Evolutionary conservation across 306 rosid species (phyloP).

Genomic region (Cucumis cinereus): DNA sequence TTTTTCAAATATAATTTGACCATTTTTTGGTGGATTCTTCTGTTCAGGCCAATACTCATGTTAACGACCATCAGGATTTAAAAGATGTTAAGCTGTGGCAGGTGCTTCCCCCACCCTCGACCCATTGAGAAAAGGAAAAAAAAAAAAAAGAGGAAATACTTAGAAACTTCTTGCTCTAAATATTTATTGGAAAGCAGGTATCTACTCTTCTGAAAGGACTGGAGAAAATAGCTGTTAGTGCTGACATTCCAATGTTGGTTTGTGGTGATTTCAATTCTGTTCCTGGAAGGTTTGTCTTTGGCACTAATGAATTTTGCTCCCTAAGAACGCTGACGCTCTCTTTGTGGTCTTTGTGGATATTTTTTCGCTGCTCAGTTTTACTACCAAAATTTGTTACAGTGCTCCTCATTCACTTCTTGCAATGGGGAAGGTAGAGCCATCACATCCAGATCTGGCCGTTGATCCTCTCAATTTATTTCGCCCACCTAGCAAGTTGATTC

Average conservation of each 20-base stretch:
- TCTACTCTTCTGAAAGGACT: conserved; percentile 93
- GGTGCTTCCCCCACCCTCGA: conserved; percentile 31
- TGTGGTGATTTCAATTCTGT: conserved; percentile 93
- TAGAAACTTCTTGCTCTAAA: not conserved
- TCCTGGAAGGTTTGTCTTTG: conserved; percentile 70
- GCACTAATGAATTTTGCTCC: not conserved
- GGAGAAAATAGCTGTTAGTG: conserved; percentile 92
- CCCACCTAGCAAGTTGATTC: conserved; percentile 82
- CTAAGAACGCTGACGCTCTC: not conserved
- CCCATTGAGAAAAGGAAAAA: not conserved
- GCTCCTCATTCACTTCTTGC: conserved; percentile 96
- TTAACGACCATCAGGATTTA: conserved; percentile 69
- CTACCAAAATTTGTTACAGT: conserved; percentile 37
- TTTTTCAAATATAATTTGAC: not conserved
- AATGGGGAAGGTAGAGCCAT: conserved; percentile 76
- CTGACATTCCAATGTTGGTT: conserved; percentile 93
- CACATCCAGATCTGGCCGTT: conserved; percentile 71
- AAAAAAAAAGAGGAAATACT: too few relatives aligned
- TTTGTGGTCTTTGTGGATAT: not conserved
- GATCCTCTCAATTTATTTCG: conserved; percentile 86
- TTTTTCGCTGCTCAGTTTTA: not conserved
- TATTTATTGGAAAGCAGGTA: conserved; percentile 33
- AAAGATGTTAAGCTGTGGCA: conserved; percentile 99
- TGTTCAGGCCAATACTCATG: conserved; percentile 82
- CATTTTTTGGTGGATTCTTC: not conserved